phyloP scores from a whole-genome alignment of 768 basidiomycete species.

The Boletus tomentosulus region DNA sequence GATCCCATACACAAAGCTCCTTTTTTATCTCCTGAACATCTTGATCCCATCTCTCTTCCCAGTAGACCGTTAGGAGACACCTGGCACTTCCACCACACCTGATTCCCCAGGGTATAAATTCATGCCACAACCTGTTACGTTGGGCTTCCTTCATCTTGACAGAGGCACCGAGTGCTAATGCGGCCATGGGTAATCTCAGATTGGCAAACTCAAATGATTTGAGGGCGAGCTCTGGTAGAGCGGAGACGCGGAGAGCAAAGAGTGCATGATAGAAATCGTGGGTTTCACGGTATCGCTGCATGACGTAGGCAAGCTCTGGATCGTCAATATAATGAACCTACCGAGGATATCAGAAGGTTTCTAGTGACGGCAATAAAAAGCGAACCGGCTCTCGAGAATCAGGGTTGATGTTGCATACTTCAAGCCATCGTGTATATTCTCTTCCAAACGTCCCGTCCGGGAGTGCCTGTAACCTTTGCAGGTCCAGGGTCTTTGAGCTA shows the following conservation, averaged over 20 bases:
- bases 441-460: slow-evolving; percentile 81
- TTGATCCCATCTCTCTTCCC: slow-evolving; percentile 93
- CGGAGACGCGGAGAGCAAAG: slow-evolving; percentile 81
- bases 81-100: slow-evolving; percentile 71
- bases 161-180: slow-evolving; percentile 61
- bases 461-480: slow-evolving; percentile 59
- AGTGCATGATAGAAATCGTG: slow-evolving; percentile 98
- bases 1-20: slow-evolving; percentile 83
- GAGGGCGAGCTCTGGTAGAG: slow-evolving; percentile 88
- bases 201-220: slow-evolving; percentile 95
- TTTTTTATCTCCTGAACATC: slow-evolving; percentile 76
- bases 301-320: slow-evolving; percentile 94
- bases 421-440: slow-evolving; percentile 87
- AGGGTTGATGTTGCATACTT: slow-evolving; percentile 83
- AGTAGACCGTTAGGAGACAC: slow-evolving; percentile 86
- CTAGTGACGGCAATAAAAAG: background rate
- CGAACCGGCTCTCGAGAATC: slow-evolving; percentile 89
- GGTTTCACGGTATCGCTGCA: slow-evolving; percentile 96
- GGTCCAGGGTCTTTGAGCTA: slow-evolving; percentile 69
- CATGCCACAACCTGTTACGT: slow-evolving; percentile 57
- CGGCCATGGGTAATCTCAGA: slow-evolving; percentile 84
- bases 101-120: slow-evolving; percentile 92
- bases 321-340: slow-evolving; percentile 95
- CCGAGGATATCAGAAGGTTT: background rate
- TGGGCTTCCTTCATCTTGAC: slow-evolving; percentile 36